phyloP scores from a whole-genome alignment of 2,329 filamentous ascomycete species.

The Colletotrichum sp. region DNA sequence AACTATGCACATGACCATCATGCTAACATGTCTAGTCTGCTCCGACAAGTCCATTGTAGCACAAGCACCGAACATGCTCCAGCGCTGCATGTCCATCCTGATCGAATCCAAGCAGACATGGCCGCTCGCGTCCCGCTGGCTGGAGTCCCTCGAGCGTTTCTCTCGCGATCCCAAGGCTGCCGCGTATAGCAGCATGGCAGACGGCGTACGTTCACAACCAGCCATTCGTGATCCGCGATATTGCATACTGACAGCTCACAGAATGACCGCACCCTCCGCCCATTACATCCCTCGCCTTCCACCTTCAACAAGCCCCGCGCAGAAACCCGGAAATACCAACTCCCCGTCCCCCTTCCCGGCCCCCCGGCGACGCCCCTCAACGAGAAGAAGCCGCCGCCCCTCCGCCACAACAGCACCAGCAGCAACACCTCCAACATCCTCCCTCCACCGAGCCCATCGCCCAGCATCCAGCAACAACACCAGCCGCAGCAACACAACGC shows the following conservation, averaged over 20 bases:
- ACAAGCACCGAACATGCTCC: constrained; percentile 51
- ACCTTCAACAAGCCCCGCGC: constrained; percentile 25
- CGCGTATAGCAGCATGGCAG: constrained; percentile 51
- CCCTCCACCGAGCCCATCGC: constrained; percentile 21
- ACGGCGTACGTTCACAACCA: constrained; percentile 34
- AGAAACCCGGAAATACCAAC: constrained; percentile 11
- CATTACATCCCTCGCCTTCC: constrained; percentile 19
- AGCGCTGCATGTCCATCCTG: constrained; percentile 48
- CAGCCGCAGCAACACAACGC: constrained; percentile 9
- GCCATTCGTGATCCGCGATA: too few relatives aligned
- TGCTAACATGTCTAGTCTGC: constrained; percentile 40
- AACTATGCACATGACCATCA: neutral
- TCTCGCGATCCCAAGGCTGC: constrained; percentile 46
- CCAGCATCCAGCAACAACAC: constrained; percentile 10
- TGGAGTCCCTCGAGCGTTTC: constrained; percentile 53
- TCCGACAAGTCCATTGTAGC: constrained; percentile 42
- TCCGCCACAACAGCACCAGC: constrained; percentile 7
- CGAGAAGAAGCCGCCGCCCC: constrained; percentile 3
- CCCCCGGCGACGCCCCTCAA: constrained; percentile 6
- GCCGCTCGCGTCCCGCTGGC: constrained; percentile 58
- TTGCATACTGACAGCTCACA: neutral
- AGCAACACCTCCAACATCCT: constrained; percentile 22
- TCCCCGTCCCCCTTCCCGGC: constrained; percentile 10
- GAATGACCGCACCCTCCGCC: constrained; percentile 34
- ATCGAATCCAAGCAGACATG: constrained; percentile 54